Conservation (phyloP, 225 moss, liverwort and hornwort species). For the Sphagnum tenellum region DNA sequence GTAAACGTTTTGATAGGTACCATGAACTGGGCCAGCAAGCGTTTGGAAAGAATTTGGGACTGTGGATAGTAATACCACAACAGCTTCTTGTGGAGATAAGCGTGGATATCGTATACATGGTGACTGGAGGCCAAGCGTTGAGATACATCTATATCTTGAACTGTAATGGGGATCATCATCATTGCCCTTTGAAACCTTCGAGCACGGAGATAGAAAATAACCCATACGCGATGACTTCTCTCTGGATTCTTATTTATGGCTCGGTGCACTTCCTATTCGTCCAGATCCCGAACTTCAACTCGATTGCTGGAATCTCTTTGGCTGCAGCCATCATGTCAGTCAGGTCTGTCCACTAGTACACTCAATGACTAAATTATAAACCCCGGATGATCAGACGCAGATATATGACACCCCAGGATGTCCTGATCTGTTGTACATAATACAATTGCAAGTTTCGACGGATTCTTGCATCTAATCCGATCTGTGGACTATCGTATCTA, state of each 20-base stretch:
- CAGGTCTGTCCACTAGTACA: neutral
- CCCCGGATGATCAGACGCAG: too few species aligned
- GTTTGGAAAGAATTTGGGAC: slow-evolving; percentile 3
- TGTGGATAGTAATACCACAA: neutral
- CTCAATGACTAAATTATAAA: too few species aligned
- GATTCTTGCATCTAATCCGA: too few species aligned
- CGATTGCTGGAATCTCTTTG: neutral
- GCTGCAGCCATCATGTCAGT: slow-evolving; percentile 6
- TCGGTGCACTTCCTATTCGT: neutral
- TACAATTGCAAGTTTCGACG: too few species aligned
- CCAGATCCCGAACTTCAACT: slow-evolving; percentile 1
- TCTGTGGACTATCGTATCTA: too few species aligned
- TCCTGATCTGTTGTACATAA: too few species aligned
- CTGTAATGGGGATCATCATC: neutral
- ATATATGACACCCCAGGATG: too few species aligned
- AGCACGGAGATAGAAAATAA: too few species aligned
- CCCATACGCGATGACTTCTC: neutral
- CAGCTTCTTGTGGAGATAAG: slow-evolving; percentile 10
- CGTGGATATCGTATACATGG: slow-evolving; percentile 6
- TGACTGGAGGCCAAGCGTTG: slow-evolving; percentile 4
- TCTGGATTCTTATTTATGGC: slow-evolving; percentile 7
- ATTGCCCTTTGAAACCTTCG: neutral
- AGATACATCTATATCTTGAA: slow-evolving; percentile 1
- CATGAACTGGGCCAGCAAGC: slow-evolving; percentile 7
- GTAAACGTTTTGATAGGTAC: slow-evolving; percentile 1